Conservation (phyloP, 2,329 filamentous ascomycete species). For the Ilyonectria robusta region DNA sequence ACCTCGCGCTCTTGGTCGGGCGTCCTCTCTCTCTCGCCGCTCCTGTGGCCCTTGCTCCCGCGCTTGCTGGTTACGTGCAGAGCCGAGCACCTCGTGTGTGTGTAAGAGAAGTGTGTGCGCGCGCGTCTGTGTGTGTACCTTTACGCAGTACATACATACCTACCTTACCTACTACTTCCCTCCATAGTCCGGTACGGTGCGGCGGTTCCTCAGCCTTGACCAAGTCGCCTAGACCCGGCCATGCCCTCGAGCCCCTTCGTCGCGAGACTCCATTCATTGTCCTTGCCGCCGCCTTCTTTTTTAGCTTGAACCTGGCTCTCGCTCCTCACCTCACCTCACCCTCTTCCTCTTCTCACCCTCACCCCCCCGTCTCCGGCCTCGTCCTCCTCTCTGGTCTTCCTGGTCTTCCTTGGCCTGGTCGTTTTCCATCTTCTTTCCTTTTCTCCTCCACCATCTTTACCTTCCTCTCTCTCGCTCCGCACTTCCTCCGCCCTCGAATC, state of each 20-base stretch:
- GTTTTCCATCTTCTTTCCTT: constrained; percentile 28
- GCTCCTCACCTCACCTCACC: constrained; percentile 31
- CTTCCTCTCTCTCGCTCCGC: constrained; percentile 6
- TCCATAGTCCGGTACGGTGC: constrained; percentile 13
- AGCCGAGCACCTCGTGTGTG: neutral
- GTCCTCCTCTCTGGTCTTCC: constrained; percentile 30
- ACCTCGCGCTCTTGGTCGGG: constrained; percentile 3
- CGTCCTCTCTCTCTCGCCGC: neutral
- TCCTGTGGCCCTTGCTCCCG: constrained; percentile 2
- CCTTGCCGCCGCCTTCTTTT: constrained; percentile 44
- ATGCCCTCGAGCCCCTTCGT: constrained; percentile 38
- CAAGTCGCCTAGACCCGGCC: constrained; percentile 33
- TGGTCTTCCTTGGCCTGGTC: constrained; percentile 29
- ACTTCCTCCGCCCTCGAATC: constrained; percentile 26
- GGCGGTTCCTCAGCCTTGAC: constrained; percentile 32
- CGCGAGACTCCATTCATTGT: constrained; percentile 33
- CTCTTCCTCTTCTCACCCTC: constrained; percentile 38
- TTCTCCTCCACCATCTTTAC: constrained; percentile 22
- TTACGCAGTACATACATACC: neutral
- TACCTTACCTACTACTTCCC: neutral
- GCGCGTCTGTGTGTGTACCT: neutral
- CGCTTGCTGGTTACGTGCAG: constrained; percentile 2
- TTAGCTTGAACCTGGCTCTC: constrained; percentile 43
- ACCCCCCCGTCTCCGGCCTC: constrained; percentile 41
- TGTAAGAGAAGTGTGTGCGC: neutral